Evolutionary conservation across 2,329 filamentous ascomycete species (phyloP).

Genomic region (Neonectria coccinea): DNA sequence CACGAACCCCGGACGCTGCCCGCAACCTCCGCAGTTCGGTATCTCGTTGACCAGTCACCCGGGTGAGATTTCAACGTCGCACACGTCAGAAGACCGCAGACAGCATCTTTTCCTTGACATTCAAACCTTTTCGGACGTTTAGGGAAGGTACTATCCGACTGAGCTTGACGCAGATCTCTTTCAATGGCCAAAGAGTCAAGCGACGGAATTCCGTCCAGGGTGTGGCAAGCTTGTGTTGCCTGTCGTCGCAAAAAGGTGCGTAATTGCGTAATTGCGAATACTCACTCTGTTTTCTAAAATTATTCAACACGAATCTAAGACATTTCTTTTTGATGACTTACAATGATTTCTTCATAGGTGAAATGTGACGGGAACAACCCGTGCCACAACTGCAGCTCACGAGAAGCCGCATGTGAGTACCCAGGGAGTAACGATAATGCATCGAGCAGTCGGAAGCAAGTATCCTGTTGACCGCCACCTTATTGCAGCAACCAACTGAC

Average conservation of each 20-base stretch:
- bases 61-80: not conserved
- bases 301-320: too few relatives aligned
- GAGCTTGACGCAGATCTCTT: too few relatives aligned
- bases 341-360: slow-evolving; percentile 2
- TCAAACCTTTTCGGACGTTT: too few relatives aligned
- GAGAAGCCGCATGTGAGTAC: slow-evolving; percentile 21
- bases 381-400: slow-evolving; percentile 26
- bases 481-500: not conserved
- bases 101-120: too few relatives aligned
- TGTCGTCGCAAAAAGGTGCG: slow-evolving; percentile 18
- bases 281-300: not conserved
- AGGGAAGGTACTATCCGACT: not conserved
- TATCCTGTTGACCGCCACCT: not conserved
- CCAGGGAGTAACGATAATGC: slow-evolving; percentile 29
- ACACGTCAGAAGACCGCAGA: not conserved
- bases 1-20: not conserved
- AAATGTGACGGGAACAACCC: slow-evolving; percentile 30
- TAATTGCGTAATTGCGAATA: not conserved
- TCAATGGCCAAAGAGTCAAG: slow-evolving; percentile 11
- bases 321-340: not conserved
- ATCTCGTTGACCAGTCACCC: not conserved
- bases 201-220: slow-evolving; percentile 2
- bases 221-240: slow-evolving; percentile 19
- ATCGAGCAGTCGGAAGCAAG: slow-evolving; percentile 23
- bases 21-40: not conserved